Conservation (phyloP, 192 early-diverging fungal genomes). For the Anaeromyces robustus region DNA sequence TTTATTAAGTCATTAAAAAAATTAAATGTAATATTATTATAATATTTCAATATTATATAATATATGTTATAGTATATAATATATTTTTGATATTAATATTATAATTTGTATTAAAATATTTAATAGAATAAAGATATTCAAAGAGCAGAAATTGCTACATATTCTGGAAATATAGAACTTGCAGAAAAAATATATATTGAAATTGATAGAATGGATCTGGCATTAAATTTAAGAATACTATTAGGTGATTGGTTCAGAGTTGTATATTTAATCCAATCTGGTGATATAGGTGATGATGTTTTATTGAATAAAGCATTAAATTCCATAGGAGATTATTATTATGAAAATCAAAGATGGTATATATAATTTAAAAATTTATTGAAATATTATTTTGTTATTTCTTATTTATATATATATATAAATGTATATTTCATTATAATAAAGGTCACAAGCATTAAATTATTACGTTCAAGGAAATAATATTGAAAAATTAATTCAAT, state of each 20-base stretch:
- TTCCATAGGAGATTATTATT: conserved; percentile 34
- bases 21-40: conserved; percentile 14
- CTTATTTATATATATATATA: neutral
- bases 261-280: conserved; percentile 36
- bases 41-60: neutral
- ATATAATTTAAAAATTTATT: no score
- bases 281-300: conserved; percentile 32
- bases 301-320: conserved; percentile 35
- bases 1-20: conserved; percentile 33
- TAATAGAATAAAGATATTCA: conserved; percentile 30
- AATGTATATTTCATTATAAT: neutral
- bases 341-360: conserved; percentile 28
- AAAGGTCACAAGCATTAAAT: conserved; percentile 29
- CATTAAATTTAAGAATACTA: conserved; percentile 26
- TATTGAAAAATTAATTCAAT: conserved; percentile 21
- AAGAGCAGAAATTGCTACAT: conserved; percentile 28
- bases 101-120: neutral
- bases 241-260: conserved; percentile 43
- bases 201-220: conserved; percentile 41
- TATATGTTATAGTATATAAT: neutral
- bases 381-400: no score
- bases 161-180: conserved; percentile 22
- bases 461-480: conserved; percentile 37
- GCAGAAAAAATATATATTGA: conserved; percentile 35
- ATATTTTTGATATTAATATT: neutral